Percentiles rank a stretch among this genome's conserved stretches.
phyloP scores from a whole-genome alignment of 2,329 filamentous ascomycete genomes.

The Sclerotinia trifoliorum region DNA sequence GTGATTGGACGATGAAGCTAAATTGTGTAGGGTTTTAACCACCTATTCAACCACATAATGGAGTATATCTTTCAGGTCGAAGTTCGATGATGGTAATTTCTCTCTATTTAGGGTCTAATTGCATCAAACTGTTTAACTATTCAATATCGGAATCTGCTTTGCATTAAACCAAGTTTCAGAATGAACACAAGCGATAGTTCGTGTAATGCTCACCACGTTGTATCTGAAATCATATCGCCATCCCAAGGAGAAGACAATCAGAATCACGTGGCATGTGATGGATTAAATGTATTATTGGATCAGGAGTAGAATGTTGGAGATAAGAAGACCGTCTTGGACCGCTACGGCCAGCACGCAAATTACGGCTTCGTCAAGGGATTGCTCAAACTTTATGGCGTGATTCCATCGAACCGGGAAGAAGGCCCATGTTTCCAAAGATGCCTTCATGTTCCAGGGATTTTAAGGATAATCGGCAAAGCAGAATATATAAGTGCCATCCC shows the following conservation, averaged over 20 bases:
- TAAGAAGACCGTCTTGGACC: too few relatives aligned
- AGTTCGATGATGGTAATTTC: neutral
- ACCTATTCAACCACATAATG: neutral
- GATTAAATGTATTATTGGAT: neutral
- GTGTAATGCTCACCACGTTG: neutral
- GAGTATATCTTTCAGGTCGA: neutral
- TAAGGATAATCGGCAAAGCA: too few relatives aligned
- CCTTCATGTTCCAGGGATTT: too few relatives aligned
- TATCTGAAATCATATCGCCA: neutral
- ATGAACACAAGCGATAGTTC: neutral
- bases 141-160: too few relatives aligned
- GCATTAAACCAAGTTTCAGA: too few relatives aligned
- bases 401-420: neutral
- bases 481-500: too few relatives aligned
- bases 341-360: too few relatives aligned
- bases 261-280: neutral
- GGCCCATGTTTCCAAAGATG: neutral
- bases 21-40: too few relatives aligned
- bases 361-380: too few relatives aligned
- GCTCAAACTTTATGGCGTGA: too few relatives aligned
- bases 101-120: neutral
- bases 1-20: neutral
- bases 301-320: neutral
- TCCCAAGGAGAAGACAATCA: neutral
- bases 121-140: neutral